phyloP scores from a whole-genome alignment of 2,329 filamentous ascomycete species.

The Talaromyces sp. region DNA sequence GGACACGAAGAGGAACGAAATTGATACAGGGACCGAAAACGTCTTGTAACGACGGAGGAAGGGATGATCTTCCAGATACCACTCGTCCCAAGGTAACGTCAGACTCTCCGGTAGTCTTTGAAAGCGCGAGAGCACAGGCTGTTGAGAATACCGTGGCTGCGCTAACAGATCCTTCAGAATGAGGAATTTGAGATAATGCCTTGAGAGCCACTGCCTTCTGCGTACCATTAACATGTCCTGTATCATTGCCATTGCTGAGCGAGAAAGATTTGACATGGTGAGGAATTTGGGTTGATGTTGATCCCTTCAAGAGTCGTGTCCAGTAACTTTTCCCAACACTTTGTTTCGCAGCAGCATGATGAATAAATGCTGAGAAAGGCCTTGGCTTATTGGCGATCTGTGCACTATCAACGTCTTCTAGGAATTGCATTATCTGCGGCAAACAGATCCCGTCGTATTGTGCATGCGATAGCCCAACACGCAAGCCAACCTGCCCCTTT shows the following conservation, averaged over 20 bases:
- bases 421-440: not conserved
- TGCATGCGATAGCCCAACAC: not conserved
- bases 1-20: not conserved
- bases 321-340: not conserved
- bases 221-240: not conserved
- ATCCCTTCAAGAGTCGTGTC: not conserved
- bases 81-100: not conserved
- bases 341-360: not conserved
- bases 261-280: not conserved
- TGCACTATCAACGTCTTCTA: not conserved
- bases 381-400: not conserved
- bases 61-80: not conserved
- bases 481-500: not conserved
- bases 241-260: not conserved
- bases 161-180: not conserved
- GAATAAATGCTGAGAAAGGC: not conserved
- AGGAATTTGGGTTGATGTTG: not conserved
- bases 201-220: not conserved
- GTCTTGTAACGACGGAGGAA: not conserved
- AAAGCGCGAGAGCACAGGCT: not conserved
- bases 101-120: not conserved
- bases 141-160: not conserved
- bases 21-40: not conserved
- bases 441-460: not conserved
- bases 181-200: not conserved